Conservation (phyloP, 805 yeast species). For the Candida andamanensis region DNA sequence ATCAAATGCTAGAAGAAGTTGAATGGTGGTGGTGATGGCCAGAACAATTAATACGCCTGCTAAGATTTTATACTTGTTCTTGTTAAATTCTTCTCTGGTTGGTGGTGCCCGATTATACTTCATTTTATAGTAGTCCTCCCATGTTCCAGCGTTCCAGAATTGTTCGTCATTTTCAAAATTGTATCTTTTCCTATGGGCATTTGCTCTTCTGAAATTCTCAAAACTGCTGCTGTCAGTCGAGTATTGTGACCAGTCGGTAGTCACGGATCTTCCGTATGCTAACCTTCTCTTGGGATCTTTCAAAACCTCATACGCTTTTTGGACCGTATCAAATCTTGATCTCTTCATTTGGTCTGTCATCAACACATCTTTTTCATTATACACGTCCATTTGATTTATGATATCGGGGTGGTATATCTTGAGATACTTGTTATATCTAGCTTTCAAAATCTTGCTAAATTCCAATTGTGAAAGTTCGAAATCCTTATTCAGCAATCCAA, state of each 20-base stretch:
- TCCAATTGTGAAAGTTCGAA: constrained; percentile 38
- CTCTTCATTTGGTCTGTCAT: constrained; percentile 31
- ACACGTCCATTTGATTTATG: constrained; percentile 18
- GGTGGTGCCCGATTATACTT: constrained; percentile 33
- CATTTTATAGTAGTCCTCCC: constrained; percentile 57
- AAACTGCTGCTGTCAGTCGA: constrained; percentile 11
- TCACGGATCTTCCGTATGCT: constrained; percentile 23
- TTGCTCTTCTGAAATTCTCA: constrained; percentile 33
- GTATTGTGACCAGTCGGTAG: constrained; percentile 23
- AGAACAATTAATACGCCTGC: constrained; percentile 30
- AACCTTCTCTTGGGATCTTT: constrained; percentile 46
- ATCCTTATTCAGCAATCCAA: constrained; percentile 33
- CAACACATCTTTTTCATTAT: constrained; percentile 22
- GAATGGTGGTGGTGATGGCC: constrained; percentile 26
- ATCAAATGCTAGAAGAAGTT: constrained; percentile 34
- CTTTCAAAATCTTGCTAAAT: constrained; percentile 45
- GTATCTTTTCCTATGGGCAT: constrained; percentile 31
- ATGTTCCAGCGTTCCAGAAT: constrained; percentile 59
- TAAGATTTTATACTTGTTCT: constrained; percentile 38
- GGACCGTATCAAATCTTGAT: constrained; percentile 26
- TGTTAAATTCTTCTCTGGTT: constrained; percentile 36
- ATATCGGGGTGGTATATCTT: constrained; percentile 83
- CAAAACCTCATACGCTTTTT: constrained; percentile 34
- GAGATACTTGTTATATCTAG: constrained; percentile 39
- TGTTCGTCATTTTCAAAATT: constrained; percentile 31